Evolutionary conservation across 2,329 filamentous ascomycete species (phyloP).

Genomic region (Madurella fahalii): DNA sequence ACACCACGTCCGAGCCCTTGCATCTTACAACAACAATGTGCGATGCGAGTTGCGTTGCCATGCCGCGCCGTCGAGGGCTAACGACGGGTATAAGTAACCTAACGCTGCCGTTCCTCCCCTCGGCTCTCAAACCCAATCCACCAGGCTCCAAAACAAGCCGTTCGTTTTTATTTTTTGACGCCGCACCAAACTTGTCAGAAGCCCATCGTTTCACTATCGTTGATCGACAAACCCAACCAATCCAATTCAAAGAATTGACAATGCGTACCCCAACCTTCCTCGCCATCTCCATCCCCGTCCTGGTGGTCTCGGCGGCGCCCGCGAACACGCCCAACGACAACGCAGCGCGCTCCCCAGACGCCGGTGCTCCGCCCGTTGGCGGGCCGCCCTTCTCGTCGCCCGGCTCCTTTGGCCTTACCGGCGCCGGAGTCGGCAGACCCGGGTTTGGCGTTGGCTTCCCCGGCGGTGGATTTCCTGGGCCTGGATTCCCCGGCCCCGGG

Average conservation of each 20-base stretch:
- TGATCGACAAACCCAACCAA: not conserved
- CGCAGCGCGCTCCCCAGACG: too few species aligned
- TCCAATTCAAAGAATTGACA: too few species aligned
- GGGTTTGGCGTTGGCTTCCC: too few species aligned
- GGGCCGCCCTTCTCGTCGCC: too few species aligned
- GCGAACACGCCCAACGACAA: too few species aligned
- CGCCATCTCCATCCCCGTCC: not conserved
- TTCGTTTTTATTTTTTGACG: not conserved
- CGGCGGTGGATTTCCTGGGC: too few species aligned
- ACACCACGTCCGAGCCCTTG: not conserved
- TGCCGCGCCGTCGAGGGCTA: not conserved
- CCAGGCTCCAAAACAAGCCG: not conserved
- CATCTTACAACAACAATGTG: not conserved
- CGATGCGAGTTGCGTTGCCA: not conserved
- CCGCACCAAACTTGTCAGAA: not conserved
- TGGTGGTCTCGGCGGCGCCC: not conserved
- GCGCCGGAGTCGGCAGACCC: too few species aligned
- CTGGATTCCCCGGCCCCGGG: too few species aligned
- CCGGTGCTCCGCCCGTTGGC: too few species aligned
- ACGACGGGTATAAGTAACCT: not conserved
- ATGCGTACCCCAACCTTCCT: not conserved
- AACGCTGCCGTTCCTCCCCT: not conserved
- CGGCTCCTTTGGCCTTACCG: too few species aligned
- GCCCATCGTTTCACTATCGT: not conserved
- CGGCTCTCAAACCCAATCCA: not conserved